Base-by-base conservation (phyloP, 768 basidiomycete species). In the Lactarius sanguifluus region DNA sequence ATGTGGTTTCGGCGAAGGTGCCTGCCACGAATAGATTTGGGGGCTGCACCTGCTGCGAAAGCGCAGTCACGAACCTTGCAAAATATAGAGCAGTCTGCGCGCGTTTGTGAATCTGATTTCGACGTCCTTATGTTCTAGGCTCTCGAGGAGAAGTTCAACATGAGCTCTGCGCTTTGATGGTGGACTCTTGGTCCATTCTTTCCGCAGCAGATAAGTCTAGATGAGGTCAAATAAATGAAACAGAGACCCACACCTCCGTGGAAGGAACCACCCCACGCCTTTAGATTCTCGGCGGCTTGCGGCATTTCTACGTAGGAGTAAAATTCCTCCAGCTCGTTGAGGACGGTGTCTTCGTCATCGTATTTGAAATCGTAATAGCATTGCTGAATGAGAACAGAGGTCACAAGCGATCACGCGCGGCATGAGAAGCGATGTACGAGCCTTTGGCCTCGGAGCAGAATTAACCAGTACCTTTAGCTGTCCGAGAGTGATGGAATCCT, bases 291-390 rank as follows among this genome's bases (percentile, higher is more conserved):
- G 2, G 86, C 86, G 25, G 94, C 89, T 75, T 95, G 92, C 0
- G 91, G 86, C 85, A 94, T 92, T 80, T 98, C 96, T 67, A 94
- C 88, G 77, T 97, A 99, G 25, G 94, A 93, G 77, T 96, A 98
- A 79, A 98, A 98, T 77, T 99, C 97, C 65, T 98, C 92, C 45
- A 99, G 88, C 76, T 99, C 97, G 72, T 91, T 90, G 84, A 96
- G 89, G 23, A 98, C 87, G 5, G 92, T 95, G 77, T 97, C 94
- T 73, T 96, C 95, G 76, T 98, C 96, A 71, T 96, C 92, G 75
- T 98, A 98, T 67, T 90, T 86, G 78, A 91, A 97, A 80, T 95
- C 93, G 76, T 91, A 97, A 71, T 84, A 86, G 10, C 86, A 87
- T 86, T 91, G 90, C 92, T 94, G 78, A 72, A 15, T 10, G 57